A percentile compares a stretch with the other conserved stretches of the same genome.
phyloP scores from a whole-genome alignment of 257 asterid species.

The Solanum arcanum region DNA sequence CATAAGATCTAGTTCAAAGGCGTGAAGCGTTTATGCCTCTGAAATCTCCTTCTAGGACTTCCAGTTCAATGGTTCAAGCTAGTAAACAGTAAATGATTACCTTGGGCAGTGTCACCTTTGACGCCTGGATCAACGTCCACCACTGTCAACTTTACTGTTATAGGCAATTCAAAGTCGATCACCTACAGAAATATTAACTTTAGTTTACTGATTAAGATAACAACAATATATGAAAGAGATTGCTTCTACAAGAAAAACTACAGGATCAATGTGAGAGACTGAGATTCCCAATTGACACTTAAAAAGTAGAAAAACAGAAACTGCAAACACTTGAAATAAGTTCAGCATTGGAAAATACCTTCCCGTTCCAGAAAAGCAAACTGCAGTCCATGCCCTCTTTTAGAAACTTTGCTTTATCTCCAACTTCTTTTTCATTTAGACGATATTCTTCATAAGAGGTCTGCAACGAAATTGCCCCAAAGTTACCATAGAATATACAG shows the following conservation, averaged over 20 bases:
- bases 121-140: constrained; percentile 93
- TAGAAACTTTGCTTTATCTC: constrained; percentile 84
- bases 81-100: constrained; percentile 20
- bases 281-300: background rate
- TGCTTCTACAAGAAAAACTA: background rate
- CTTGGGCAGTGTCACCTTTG: constrained; percentile 98
- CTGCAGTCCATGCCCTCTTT: constrained; percentile 99
- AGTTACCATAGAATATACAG: background rate
- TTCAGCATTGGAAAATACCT: constrained; percentile 32
- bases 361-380: constrained; percentile 83
- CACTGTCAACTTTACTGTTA: constrained; percentile 74
- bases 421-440: constrained; percentile 76
- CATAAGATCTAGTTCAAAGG: too few relatives aligned
- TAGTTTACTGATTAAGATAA: background rate
- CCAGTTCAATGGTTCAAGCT: background rate
- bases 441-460: constrained; percentile 76
- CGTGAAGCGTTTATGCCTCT: background rate
- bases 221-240: background rate
- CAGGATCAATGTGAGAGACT: background rate
- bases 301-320: background rate
- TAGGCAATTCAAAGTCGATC: constrained; percentile 93
- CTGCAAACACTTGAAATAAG: background rate
- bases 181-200: constrained; percentile 35
- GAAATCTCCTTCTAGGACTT: background rate
- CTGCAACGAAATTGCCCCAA: constrained; percentile 31